These are phyloP conservation scores for Periconia sp. DNA, from an alignment of 2,329 filamentous ascomycete genomes.

Conservation along the genomic window DNA sequence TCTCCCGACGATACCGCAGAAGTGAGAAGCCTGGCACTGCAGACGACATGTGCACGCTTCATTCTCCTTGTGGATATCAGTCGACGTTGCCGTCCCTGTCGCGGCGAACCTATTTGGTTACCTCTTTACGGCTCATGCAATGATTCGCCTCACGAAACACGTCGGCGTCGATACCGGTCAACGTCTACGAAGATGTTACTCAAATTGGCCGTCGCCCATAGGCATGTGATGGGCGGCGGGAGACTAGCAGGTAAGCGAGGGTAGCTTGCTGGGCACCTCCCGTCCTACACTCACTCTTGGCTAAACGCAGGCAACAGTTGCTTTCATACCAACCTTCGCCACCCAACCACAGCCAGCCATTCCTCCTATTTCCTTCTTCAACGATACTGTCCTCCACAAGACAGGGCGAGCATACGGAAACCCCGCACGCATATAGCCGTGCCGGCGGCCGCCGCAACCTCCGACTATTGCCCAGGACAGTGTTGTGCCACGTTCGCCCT, in stretches of 20 bases:
- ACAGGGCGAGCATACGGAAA: constrained; percentile 5
- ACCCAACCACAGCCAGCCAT: background rate
- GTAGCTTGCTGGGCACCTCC: background rate
- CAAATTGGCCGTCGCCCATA: background rate
- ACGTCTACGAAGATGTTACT: background rate
- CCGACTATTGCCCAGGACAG: background rate
- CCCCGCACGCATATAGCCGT: background rate
- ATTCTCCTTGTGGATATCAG: constrained; percentile 1
- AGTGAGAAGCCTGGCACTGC: too few species aligned
- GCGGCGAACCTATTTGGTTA: constrained; percentile 2
- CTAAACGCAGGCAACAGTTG: too few species aligned
- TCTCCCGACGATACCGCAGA: too few species aligned
- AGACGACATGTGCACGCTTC: constrained; percentile 3
- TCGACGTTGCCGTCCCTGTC: background rate
- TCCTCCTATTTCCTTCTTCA: background rate
- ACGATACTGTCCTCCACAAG: background rate
- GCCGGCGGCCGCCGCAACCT: background rate
- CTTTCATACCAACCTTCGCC: too few species aligned
- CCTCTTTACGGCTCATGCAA: background rate
- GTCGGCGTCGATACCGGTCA: constrained; percentile 4
- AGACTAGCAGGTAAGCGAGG: background rate
- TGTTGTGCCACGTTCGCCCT: constrained; percentile 9
- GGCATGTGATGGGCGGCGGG: background rate
- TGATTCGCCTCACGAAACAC: constrained; percentile 1
- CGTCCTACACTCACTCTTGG: background rate